These are phyloP conservation scores for Aspergillus homomorphus DNA, from an alignment of 495 filamentous ascomycete genomes.

Conservation along the genomic window DNA sequence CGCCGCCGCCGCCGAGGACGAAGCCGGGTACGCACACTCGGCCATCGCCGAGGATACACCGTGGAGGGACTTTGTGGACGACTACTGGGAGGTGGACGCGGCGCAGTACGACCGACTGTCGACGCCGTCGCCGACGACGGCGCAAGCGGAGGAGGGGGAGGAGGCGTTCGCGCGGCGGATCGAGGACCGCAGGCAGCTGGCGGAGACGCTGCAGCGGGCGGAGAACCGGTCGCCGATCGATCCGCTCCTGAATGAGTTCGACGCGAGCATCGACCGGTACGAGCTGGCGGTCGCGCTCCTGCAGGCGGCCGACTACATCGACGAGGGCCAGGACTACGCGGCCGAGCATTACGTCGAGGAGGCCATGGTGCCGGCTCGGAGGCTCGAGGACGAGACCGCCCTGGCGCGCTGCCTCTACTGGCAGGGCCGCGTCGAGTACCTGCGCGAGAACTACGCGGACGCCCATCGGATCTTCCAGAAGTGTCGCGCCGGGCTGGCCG, in stretches of 20 bases:
- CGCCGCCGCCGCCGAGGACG: no score
- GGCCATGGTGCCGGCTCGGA: conserved; percentile 7
- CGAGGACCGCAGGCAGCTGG: neutral
- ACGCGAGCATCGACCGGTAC: neutral
- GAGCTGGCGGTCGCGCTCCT: neutral
- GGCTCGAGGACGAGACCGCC: neutral
- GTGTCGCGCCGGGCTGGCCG: neutral
- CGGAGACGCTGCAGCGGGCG: neutral
- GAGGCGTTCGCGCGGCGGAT: no score
- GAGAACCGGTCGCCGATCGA: neutral
- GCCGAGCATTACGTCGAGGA: conserved; percentile 4
- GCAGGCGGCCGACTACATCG: neutral
- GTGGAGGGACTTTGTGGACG: no score
- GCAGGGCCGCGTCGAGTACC: conserved; percentile 19
- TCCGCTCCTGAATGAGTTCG: neutral
- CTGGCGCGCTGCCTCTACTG: conserved; percentile 20
- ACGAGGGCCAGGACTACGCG: neutral
- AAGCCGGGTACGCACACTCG: no score
- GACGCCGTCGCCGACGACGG: no score
- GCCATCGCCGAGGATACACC: no score
- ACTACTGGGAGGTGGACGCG: no score
- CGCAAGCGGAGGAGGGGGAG: no score
- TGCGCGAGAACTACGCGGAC: conserved; percentile 2
- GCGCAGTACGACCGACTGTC: no score
- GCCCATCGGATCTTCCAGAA: conserved; percentile 13